Conservation (phyloP, 108 stramenopile species). For the Pseudonitzschia delicatissima region DNA sequence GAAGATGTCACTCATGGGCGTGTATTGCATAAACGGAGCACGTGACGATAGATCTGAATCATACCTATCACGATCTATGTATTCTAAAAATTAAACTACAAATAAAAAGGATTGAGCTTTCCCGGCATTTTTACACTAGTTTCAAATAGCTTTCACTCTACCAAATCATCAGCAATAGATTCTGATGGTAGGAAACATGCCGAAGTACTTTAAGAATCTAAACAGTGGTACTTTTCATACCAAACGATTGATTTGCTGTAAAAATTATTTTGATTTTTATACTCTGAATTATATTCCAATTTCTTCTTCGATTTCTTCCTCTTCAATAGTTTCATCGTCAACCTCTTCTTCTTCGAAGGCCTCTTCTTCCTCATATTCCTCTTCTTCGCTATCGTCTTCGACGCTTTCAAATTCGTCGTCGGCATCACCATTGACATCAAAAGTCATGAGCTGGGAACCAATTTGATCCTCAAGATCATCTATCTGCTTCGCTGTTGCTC, state of each 20-base stretch:
- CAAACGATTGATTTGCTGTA: too few species aligned
- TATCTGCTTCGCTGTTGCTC: slow-evolving; percentile 13
- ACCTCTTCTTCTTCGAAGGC: slow-evolving; percentile 25
- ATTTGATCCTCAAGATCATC: slow-evolving; percentile 12
- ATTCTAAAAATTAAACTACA: slow-evolving; percentile 3
- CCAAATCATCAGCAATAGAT: too few species aligned
- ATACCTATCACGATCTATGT: slow-evolving; percentile 47
- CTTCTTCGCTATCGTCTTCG: slow-evolving; percentile 34
- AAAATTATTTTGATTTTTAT: too few species aligned
- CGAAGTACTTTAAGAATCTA: too few species aligned
- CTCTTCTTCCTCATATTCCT: slow-evolving; percentile 37
- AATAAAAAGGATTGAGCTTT: too few species aligned
- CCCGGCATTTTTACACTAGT: too few species aligned
- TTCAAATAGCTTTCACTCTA: too few species aligned
- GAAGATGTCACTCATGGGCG: slow-evolving; percentile 58
- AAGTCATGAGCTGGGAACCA: slow-evolving; percentile 5
- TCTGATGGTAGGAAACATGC: too few species aligned
- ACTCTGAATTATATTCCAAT: slow-evolving; percentile 23
- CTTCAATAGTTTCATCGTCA: slow-evolving; percentile 39
- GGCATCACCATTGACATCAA: slow-evolving; percentile 1
- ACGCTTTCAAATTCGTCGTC: slow-evolving; percentile 18
- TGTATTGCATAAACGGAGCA: slow-evolving; percentile 55
- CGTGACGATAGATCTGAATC: slow-evolving; percentile 54
- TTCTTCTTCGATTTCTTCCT: slow-evolving; percentile 37
- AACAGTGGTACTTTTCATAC: too few species aligned